Evolutionary conservation across 352 stramenopile species (phyloP), one percentile per base, ranked within the genome.

Genomic region (Globisporangium paroecandrum): DNA sequence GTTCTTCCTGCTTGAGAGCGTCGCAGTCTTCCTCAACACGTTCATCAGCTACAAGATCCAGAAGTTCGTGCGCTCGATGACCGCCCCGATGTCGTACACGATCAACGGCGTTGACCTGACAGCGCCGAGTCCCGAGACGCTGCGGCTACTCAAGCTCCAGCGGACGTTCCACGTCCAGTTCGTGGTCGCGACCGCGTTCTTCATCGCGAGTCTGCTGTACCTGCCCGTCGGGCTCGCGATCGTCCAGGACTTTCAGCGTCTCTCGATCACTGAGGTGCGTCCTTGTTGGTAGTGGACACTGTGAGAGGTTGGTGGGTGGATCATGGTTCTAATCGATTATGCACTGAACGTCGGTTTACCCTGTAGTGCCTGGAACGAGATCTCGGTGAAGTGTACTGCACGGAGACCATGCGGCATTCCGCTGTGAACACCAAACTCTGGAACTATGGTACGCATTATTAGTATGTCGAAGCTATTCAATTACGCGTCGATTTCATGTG

Each of bases 11-110:
- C 64, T 85, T 29, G 67, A 78, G 41, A 68, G 72, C 38, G 20
- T 77, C 34, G 73, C 73, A 18, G 71, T 82, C 22, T 55, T 82
- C 32, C 29, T 81, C 43, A 85, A 85, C 74, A 83, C 77, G 10
- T 78, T 63, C 41, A 43, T 81, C 38, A 83, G 66, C 58, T 78
- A 75, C 62, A 72, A 69, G 46, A 79, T 83, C 62, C 55, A 72
- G 22, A 55, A 69, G 41, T 57, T 57, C 27, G 46, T 64, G 24
- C 27, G 43, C n/a, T 60, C 49, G 29, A 54, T 62, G 63, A 58
- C 54, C 24, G 54, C 63, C 24, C 53, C 53, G 3, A 32, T 62
- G 27, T 41, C 54, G 20, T 62, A 49, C 63, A 68, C 63, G 54
- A 46, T 63, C 54, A 55, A 57, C 10, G 38, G 63, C 27, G 63